A percentile compares a stretch with the other conserved stretches of the same genome.
Evolutionary conservation across 177 flowering plant genomes (phyloP).

Genomic region (Vitis hybrid): DNA sequence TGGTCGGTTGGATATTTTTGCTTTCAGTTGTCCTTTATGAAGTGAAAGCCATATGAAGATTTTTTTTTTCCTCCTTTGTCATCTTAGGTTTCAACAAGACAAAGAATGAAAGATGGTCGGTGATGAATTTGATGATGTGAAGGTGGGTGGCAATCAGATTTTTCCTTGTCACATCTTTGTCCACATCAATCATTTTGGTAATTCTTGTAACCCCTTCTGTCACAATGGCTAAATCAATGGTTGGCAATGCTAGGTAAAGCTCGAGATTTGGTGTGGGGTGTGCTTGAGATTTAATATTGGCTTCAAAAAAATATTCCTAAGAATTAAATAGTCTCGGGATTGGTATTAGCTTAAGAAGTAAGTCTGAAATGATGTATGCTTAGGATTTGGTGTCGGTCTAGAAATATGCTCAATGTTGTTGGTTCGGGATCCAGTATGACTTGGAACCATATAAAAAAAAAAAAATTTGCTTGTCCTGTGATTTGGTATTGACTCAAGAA

Average conservation of each 20-base stretch:
- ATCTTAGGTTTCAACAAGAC: not conserved
- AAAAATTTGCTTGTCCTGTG: too few species aligned
- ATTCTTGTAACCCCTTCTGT: too few species aligned
- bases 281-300: not conserved
- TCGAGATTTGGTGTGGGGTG: too few species aligned
- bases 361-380: too few species aligned
- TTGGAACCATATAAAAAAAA: too few species aligned
- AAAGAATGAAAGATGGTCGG: not conserved
- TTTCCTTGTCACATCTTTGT: conserved; percentile 2
- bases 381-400: too few species aligned
- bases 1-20: conserved; percentile 1
- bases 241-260: not conserved
- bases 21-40: not conserved
- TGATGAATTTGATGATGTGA: not conserved
- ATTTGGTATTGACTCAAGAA: too few species aligned
- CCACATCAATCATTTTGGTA: too few species aligned
- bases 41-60: too few species aligned
- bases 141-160: not conserved
- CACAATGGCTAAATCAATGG: too few species aligned
- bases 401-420: too few species aligned
- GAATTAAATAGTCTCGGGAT: not conserved
- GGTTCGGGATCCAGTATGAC: too few species aligned
- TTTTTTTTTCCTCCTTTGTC: not conserved
- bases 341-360: not conserved
- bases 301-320: not conserved